phyloP scores from a whole-genome alignment of 768 basidiomycete genomes.

The Podaxis sp. region DNA sequence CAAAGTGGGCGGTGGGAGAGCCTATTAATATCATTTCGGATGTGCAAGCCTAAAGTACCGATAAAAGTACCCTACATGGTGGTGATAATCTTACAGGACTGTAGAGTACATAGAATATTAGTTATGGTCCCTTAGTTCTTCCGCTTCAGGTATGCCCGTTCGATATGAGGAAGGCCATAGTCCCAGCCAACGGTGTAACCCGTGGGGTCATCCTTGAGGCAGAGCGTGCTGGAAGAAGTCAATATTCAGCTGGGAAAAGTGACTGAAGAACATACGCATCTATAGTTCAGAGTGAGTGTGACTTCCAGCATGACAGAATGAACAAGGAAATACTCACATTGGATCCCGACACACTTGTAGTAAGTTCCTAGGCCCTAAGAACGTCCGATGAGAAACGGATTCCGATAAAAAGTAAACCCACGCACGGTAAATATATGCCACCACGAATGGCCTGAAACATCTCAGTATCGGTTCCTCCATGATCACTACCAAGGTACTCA shows the following conservation, averaged over 20 bases:
- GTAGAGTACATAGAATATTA: neutral
- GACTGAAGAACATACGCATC: slow-evolving; percentile 39
- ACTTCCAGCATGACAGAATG: slow-evolving; percentile 3
- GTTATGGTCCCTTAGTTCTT: slow-evolving; percentile 16
- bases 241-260: slow-evolving; percentile 13
- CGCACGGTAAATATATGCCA: slow-evolving; percentile 70
- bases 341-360: slow-evolving; percentile 50
- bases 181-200: slow-evolving; percentile 43
- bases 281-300: slow-evolving; percentile 18
- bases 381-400: neutral
- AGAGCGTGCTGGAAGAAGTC: slow-evolving; percentile 43
- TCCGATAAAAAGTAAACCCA: neutral
- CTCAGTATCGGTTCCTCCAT: neutral
- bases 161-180: slow-evolving; percentile 49
- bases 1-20: slow-evolving; percentile 67
- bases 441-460: slow-evolving; percentile 60
- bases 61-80: neutral
- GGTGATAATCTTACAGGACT: neutral
- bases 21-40: slow-evolving; percentile 1
- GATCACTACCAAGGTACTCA: slow-evolving; percentile 17
- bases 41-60: neutral
- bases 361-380: slow-evolving; percentile 48
- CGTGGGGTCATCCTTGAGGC: slow-evolving; percentile 56
- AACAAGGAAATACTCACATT: slow-evolving; percentile 36
- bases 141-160: slow-evolving; percentile 24